Conservation (phyloP, 1,284 basidiomycete genomes). For the Spongiforma sp. region DNA sequence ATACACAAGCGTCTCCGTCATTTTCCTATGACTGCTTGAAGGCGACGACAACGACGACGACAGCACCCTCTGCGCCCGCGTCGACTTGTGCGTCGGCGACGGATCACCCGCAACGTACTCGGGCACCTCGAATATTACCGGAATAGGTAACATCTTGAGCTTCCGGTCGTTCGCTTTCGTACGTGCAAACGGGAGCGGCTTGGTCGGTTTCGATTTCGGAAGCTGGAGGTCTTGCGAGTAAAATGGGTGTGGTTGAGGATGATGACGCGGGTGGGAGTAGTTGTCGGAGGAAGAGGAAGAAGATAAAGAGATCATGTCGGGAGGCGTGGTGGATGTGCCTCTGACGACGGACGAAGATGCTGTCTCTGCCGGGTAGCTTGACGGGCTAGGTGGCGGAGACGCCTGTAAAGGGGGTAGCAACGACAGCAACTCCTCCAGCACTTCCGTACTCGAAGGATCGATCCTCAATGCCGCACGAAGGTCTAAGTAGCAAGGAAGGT, state of each 20-base stretch:
- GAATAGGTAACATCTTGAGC: slow-evolving; percentile 54
- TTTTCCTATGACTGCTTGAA: slow-evolving; percentile 46
- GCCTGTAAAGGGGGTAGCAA: no score
- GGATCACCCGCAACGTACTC: slow-evolving; percentile 19
- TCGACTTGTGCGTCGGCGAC: slow-evolving; percentile 25
- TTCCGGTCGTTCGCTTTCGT: slow-evolving; percentile 53
- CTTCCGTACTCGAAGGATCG: no score
- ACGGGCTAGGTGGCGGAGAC: no score
- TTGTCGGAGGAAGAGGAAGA: no score
- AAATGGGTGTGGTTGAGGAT: no score
- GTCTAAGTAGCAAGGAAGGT: slow-evolving; percentile 42
- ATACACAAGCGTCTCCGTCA: slow-evolving; percentile 52
- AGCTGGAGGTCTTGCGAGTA: no score
- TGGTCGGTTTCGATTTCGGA: slow-evolving; percentile 45
- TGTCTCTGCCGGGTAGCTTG: slow-evolving; percentile 29
- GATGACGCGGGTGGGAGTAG: slow-evolving; percentile 15
- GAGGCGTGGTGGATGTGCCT: slow-evolving; percentile 15
- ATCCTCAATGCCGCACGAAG: slow-evolving; percentile 60
- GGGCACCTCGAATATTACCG: slow-evolving; percentile 48
- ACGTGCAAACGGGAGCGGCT: slow-evolving; percentile 54
- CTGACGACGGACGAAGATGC: slow-evolving; percentile 27
- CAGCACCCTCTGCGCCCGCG: slow-evolving; percentile 36
- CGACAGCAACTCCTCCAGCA: no score
- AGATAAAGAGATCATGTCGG: slow-evolving; percentile 12
- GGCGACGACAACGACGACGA: no score